Evolutionary conservation across 2,329 filamentous ascomycete species (phyloP).

Genomic region (Diaporthe caulivora): DNA sequence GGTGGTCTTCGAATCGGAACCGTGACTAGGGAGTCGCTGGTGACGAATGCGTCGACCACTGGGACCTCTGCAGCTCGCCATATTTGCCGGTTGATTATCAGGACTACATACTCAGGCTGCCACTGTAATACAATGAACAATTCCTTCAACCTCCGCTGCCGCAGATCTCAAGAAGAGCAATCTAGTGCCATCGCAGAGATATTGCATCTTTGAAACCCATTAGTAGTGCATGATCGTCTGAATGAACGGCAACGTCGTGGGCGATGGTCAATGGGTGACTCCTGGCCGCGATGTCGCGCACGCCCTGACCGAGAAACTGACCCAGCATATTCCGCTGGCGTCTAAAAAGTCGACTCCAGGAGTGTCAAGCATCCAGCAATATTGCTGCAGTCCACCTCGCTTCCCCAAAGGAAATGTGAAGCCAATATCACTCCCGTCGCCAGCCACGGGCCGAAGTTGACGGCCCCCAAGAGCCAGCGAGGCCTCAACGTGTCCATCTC

Average conservation of each 20-base stretch:
- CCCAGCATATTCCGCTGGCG: too few relatives aligned
- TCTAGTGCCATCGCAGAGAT: not conserved
- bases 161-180: not conserved
- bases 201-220: not conserved
- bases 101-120: not conserved
- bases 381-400: too few relatives aligned
- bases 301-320: too few relatives aligned
- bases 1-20: slow-evolving; percentile 49
- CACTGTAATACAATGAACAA: not conserved
- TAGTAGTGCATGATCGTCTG: not conserved
- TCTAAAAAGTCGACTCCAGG: too few relatives aligned
- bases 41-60: not conserved
- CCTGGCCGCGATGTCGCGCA: not conserved
- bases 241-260: slow-evolving; percentile 33
- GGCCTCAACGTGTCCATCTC: too few relatives aligned
- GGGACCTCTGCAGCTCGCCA: too few relatives aligned
- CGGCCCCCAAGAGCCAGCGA: too few relatives aligned
- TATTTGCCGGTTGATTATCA: too few relatives aligned
- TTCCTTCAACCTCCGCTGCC: not conserved
- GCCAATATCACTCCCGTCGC: too few relatives aligned
- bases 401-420: too few relatives aligned
- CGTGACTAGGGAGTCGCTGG: slow-evolving; percentile 31
- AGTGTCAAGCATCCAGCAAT: too few relatives aligned
- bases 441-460: too few relatives aligned
- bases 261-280: slow-evolving; percentile 50